Conservation (phyloP, 2,329 filamentous ascomycete genomes). For the Penicillium fuscoglaucum region DNA sequence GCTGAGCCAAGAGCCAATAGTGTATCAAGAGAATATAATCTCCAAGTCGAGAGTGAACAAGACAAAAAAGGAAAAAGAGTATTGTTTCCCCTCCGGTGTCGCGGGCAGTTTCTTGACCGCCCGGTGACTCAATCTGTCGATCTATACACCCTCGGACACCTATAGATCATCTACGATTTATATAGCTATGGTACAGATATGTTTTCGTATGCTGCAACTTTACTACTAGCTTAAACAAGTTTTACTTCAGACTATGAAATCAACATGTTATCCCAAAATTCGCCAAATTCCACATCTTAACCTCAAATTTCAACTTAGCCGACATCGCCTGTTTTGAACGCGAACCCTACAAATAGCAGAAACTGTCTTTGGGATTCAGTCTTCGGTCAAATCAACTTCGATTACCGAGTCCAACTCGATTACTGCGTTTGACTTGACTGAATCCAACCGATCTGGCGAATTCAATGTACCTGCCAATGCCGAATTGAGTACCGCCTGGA, state of each 20-base stretch:
- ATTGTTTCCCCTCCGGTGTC: conserved; percentile 27
- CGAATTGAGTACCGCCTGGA: not conserved
- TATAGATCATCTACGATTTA: not conserved
- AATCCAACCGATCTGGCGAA: not conserved
- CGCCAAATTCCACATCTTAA: not conserved
- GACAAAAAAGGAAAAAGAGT: conserved; percentile 7
- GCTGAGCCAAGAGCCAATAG: not conserved
- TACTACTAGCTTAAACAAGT: not conserved
- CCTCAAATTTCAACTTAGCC: not conserved
- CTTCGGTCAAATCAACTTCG: not conserved
- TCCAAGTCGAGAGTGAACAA: not conserved
- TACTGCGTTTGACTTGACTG: not conserved
- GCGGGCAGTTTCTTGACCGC: conserved; percentile 26
- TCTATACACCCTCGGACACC: not conserved
- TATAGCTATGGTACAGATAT: not conserved
- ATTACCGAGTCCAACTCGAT: not conserved
- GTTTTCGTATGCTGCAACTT: not conserved
- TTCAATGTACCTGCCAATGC: not conserved
- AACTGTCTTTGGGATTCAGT: not conserved
- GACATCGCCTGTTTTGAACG: not conserved
- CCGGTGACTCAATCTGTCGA: conserved; percentile 20
- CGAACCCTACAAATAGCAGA: not conserved
- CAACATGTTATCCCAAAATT: not conserved
- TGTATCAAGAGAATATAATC: not conserved
- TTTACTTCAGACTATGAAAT: not conserved